Conservation (phyloP, 2,329 filamentous ascomycete genomes). For the Colletotrichum scovillei region DNA sequence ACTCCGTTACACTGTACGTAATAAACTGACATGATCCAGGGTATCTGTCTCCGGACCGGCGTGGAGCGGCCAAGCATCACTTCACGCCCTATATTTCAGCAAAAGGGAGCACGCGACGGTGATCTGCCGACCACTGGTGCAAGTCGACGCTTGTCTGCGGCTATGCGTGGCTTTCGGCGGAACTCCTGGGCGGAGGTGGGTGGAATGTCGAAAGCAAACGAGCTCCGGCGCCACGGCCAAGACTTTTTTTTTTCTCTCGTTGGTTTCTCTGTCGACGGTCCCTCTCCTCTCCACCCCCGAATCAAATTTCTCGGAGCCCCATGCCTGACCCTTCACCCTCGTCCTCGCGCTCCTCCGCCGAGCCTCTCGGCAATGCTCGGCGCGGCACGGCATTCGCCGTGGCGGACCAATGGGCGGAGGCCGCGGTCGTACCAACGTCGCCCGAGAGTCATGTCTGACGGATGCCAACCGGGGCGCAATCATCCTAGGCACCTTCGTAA, state of each 20-base stretch:
- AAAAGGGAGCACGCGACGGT: constrained; percentile 1
- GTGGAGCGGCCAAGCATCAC: neutral
- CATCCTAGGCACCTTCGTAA: constrained; percentile 1
- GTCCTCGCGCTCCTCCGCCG: constrained; percentile 23
- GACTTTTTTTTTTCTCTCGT: neutral
- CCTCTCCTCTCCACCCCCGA: constrained; percentile 5
- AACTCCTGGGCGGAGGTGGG: constrained; percentile 1
- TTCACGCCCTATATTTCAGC: neutral
- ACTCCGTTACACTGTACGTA: constrained; percentile 17
- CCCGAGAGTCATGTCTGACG: constrained; percentile 29
- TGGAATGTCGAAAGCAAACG: constrained; percentile 10
- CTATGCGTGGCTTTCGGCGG: constrained; percentile 9
- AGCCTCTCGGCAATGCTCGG: constrained; percentile 35
- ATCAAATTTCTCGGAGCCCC: constrained; percentile 21
- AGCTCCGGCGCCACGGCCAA: constrained; percentile 14
- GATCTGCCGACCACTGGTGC: neutral
- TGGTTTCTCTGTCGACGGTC: neutral
- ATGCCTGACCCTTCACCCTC: constrained; percentile 21
- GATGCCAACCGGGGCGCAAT: constrained; percentile 5
- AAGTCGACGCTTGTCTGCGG: constrained; percentile 13
- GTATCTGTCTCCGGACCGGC: neutral
- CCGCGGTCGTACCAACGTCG: constrained; percentile 10
- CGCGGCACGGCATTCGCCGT: constrained; percentile 31
- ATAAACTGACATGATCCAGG: constrained; percentile 3
- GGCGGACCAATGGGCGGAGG: constrained; percentile 26